phyloP scores from a whole-genome alignment of 129 eudicot species.

The Ambrosia trifida region DNA sequence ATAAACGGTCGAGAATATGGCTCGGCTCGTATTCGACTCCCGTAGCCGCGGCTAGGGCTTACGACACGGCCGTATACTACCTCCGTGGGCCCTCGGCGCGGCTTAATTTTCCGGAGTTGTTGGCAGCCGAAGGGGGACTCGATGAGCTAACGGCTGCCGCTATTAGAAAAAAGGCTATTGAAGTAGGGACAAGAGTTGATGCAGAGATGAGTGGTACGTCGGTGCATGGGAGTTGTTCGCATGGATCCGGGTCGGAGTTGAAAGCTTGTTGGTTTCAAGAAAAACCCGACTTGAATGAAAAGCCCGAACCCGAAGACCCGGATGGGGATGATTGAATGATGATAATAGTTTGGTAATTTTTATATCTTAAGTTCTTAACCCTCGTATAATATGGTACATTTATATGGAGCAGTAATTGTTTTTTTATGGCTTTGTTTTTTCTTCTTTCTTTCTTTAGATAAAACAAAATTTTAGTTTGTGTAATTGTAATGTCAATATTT shows the following conservation, averaged over 20 bases:
- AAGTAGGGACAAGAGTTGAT: slow-evolving; percentile 57
- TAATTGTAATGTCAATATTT: neutral
- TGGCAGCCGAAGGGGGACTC: slow-evolving; percentile 24
- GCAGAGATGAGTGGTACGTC: slow-evolving; percentile 35
- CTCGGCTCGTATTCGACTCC: slow-evolving; percentile 60
- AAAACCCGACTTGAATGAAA: slow-evolving; percentile 76
- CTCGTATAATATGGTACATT: neutral
- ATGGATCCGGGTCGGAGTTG: slow-evolving; percentile 28
- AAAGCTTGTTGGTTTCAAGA: slow-evolving; percentile 62
- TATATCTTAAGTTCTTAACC: neutral
- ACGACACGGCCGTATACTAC: slow-evolving; percentile 57
- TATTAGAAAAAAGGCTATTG: slow-evolving; percentile 48
- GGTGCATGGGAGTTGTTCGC: slow-evolving; percentile 20
- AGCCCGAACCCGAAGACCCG: slow-evolving; percentile 78
- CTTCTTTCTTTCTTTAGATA: neutral
- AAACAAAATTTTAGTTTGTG: neutral
- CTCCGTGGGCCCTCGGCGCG: slow-evolving; percentile 63
- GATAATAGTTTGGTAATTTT: neutral
- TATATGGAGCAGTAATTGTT: slow-evolving; percentile 9
- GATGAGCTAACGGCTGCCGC: slow-evolving; percentile 44
- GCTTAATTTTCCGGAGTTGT: slow-evolving; percentile 46
- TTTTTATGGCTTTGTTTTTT: neutral
- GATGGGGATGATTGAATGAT: slow-evolving; percentile 45
- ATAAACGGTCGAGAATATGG: slow-evolving; percentile 59
- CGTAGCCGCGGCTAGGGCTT: slow-evolving; percentile 60